Percentiles rank a stretch among this genome's conserved stretches.
phyloP scores from a whole-genome alignment of 129 eudicot genomes.

The Tagetes patula region DNA sequence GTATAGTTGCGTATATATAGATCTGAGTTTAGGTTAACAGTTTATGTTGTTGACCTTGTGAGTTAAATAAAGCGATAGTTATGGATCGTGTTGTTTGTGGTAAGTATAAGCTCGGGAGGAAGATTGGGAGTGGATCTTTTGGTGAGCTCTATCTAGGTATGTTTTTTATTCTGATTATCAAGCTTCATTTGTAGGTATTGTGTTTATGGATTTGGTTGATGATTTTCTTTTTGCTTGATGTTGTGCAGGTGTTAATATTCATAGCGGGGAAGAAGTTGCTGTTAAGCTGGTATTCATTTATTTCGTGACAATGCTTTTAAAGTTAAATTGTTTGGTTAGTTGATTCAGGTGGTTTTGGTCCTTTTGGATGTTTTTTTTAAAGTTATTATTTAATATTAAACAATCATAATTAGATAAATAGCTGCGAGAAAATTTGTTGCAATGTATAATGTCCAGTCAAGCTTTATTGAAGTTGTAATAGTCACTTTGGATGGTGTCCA shows the following conservation, averaged over 20 bases:
- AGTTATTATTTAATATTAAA: neutral
- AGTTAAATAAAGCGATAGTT: constrained; percentile 22
- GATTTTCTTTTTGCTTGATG: constrained; percentile 4
- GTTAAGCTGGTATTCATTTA: constrained; percentile 75
- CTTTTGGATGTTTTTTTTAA: neutral
- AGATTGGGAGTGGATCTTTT: constrained; percentile 97
- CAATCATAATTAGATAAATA: neutral
- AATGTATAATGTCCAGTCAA: neutral
- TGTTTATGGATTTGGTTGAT: neutral
- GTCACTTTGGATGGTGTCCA: neutral
- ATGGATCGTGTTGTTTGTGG: constrained; percentile 96
- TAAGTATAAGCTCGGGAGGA: constrained; percentile 94
- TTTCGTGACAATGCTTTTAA: neutral
- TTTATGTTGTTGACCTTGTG: constrained; percentile 14
- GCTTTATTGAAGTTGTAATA: neutral
- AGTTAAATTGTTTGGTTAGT: constrained; percentile 4
- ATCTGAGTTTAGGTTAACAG: constrained; percentile 35
- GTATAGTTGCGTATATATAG: constrained; percentile 25
- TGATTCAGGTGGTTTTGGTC: neutral
- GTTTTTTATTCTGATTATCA: neutral
- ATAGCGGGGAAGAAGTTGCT: constrained; percentile 93
- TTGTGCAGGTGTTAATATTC: constrained; percentile 75
- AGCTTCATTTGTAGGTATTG: constrained; percentile 2
- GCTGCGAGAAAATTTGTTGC: neutral
- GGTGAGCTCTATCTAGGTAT: constrained; percentile 97